Evolutionary conservation across 495 filamentous ascomycete genomes (phyloP), one percentile per base, ranked within the genome.

Genomic region (Hypoxylon lienhwacheense): DNA sequence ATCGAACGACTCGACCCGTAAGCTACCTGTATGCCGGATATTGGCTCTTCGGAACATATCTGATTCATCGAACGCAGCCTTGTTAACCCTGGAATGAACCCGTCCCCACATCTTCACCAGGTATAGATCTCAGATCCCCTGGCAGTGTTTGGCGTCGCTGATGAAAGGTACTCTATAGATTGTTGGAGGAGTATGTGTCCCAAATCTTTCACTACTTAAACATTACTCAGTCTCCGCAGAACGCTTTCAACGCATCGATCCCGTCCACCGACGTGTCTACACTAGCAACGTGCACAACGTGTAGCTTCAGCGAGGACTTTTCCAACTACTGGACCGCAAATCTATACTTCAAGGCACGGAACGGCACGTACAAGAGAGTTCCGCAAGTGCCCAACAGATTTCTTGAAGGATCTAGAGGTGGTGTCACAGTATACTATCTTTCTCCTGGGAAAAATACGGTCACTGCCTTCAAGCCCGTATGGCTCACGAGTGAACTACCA

Each of bases 301-400:
- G 70, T 37, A 70, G 59, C 35, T 71, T 66, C 26, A 58, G 63
- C 51, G 66, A 71, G 1, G 67, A 73, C 47, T 61, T 71, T 25
- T 71, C 67, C 35, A 76, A 76, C 67, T 75, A 76, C 61, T 75
- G 71, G 73, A 73, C 72, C 4, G 72, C 71, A 24, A 68, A 69
- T 43, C 32, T 75, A 19, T 75, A 70, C 57, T 75, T 75, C 60
- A 59, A 60, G 48, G 66, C 69, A 1, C 47, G 62, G 10, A 75
- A 75, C 39, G 70, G 70, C 4, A 72, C 68, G 29, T 73, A 71
- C 55, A 73, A 68, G 55, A 62, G 72, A 11, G 70, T 75, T 1
- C 72, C 72, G 10, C 68, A 73, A 48, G 59, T 69, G 8, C 69
- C 67, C 33, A 75, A 76, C 48, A 52, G 67, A 24, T 68, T 66